A percentile compares a stretch with the other conserved stretches of the same genome.
These are phyloP conservation scores for Flammula alnicola DNA, from an alignment of 1,284 basidiomycete genomes.

Conservation along the genomic window DNA sequence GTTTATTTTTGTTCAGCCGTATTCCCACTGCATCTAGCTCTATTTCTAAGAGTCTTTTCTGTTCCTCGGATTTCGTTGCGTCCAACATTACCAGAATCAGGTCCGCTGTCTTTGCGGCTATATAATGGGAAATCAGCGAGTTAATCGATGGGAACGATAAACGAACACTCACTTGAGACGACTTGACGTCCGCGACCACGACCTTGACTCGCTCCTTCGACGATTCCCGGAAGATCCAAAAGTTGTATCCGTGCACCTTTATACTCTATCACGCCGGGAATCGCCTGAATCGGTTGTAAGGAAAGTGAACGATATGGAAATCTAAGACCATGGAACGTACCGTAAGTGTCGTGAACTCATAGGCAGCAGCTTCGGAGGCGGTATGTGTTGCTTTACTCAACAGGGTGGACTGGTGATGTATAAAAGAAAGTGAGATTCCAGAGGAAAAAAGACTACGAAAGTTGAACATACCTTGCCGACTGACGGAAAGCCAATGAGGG, in stretches of 20 bases:
- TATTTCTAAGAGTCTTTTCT: conserved; percentile 85
- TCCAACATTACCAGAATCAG: conserved; percentile 95
- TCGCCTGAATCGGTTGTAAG: conserved; percentile 58
- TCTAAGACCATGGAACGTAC: conserved; percentile 44
- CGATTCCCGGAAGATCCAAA: conserved; percentile 96
- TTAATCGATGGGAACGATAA: conserved; percentile 1
- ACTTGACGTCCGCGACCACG: conserved; percentile 96
- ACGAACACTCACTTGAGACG: conserved; percentile 67
- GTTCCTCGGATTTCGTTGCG: conserved; percentile 95
- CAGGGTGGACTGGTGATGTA: conserved; percentile 77
- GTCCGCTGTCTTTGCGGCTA: conserved; percentile 94
- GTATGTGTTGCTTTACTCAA: conserved; percentile 94
- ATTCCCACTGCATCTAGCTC: conserved; percentile 98
- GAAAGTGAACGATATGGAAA: background rate
- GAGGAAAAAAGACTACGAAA: background rate
- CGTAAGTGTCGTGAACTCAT: conserved; percentile 95
- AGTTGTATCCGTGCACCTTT: conserved; percentile 93
- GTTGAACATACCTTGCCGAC: conserved; percentile 76
- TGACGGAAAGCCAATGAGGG: conserved; percentile 93
- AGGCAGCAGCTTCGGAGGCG: conserved; percentile 86
- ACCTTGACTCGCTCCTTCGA: conserved; percentile 93
- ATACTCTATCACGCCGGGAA: conserved; percentile 94
- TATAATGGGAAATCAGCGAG: conserved; percentile 4
- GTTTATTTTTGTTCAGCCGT: conserved; percentile 86
- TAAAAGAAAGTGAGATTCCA: conserved; percentile 8